Percentiles rank a stretch among this genome's conserved stretches.
phyloP scores from a whole-genome alignment of 768 basidiomycete species.

The Calvatia gigantea region DNA sequence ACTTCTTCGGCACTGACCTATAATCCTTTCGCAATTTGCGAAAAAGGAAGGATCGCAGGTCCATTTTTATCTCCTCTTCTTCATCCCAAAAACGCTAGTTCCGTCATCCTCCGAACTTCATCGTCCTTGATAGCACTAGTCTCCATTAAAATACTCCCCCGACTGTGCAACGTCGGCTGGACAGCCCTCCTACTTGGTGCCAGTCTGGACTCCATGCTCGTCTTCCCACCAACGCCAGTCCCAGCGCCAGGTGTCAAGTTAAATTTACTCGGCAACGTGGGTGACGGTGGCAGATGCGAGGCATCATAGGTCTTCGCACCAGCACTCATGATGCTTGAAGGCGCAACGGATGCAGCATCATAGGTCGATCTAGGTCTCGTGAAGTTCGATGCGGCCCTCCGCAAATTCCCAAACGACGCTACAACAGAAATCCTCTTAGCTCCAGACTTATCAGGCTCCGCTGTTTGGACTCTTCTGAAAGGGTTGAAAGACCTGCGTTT shows the following conservation, averaged over 20 bases:
- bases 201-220: neutral
- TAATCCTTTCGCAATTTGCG: constrained; percentile 5
- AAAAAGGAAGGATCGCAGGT: neutral
- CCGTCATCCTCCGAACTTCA: constrained; percentile 66
- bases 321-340: constrained; percentile 5
- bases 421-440: neutral
- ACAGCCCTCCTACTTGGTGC: constrained; percentile 1
- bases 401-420: constrained; percentile 1
- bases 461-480: constrained; percentile 30
- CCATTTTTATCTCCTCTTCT: neutral
- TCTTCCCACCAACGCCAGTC: neutral
- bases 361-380: neutral
- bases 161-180: constrained; percentile 56
- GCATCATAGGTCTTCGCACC: constrained; percentile 24
- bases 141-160: constrained; percentile 53
- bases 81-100: constrained; percentile 61
- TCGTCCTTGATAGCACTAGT: constrained; percentile 58
- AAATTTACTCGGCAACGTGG: constrained; percentile 21
- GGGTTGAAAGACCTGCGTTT: constrained; percentile 32
- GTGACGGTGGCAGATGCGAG: constrained; percentile 37
- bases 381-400: constrained; percentile 1
- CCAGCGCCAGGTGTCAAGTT: neutral
- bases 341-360: neutral
- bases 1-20: neutral
- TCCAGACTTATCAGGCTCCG: constrained; percentile 8